A percentile compares a stretch with the other conserved stretches of the same genome.
These are phyloP conservation scores for Sphagnum fallax DNA, from an alignment of 228 moss, liverwort and hornwort species.

Conservation along the genomic window DNA sequence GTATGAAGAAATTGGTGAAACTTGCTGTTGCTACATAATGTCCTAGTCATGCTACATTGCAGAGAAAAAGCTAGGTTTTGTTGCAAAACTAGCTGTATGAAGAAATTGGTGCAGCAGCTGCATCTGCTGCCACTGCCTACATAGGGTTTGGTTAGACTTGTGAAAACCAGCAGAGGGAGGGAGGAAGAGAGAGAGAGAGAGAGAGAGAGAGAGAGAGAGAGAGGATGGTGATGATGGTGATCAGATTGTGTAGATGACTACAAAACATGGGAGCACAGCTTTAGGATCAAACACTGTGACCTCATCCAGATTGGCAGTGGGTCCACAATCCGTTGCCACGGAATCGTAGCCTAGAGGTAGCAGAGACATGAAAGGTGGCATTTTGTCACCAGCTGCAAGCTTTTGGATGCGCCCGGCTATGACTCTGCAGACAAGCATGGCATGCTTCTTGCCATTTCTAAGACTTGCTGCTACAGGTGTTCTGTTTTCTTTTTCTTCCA, in stretches of 20 bases:
- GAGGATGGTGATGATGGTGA: neutral
- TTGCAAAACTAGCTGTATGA: too few species aligned
- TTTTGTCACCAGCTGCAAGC: conserved; percentile 24
- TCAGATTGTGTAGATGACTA: conserved; percentile 75
- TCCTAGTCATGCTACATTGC: too few species aligned
- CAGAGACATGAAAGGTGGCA: conserved; percentile 17
- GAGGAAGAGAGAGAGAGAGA: too few species aligned
- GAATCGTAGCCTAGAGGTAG: conserved; percentile 73
- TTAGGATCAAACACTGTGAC: conserved; percentile 73
- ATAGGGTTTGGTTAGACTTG: too few species aligned
- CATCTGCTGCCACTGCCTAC: too few species aligned
- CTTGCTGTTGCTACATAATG: too few species aligned
- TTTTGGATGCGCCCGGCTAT: conserved; percentile 76
- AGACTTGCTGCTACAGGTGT: too few species aligned
- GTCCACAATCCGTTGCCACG: conserved; percentile 44
- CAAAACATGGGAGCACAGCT: conserved; percentile 81
- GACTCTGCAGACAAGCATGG: conserved; percentile 89
- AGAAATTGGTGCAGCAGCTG: too few species aligned
- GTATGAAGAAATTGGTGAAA: too few species aligned
- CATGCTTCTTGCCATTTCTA: conserved; percentile 12
- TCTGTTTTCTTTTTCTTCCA: conserved; percentile 15
- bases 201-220: neutral
- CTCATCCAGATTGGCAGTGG: conserved; percentile 57
- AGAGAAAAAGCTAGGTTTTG: too few species aligned
- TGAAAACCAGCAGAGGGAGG: too few species aligned